Evolutionary conservation across 148 eudicot species (phyloP).

Genomic region (Fallopia convolvulus): DNA sequence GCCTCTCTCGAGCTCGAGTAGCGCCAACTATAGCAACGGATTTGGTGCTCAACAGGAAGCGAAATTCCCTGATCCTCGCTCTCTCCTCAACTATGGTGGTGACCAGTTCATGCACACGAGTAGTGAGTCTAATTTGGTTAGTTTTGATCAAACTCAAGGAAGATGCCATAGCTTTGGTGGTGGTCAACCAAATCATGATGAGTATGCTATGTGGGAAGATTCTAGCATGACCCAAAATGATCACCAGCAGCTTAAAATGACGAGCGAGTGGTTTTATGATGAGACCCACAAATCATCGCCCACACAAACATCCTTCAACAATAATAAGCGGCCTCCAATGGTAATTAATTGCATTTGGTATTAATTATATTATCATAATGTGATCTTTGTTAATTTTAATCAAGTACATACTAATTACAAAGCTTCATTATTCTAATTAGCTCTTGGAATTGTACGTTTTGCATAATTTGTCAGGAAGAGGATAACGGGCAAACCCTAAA

Average conservation of each 20-base stretch:
- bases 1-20: conserved; percentile 57
- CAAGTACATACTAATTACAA: too few relatives aligned
- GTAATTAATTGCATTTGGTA: conserved; percentile 29
- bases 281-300: conserved; percentile 33
- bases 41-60: conserved; percentile 9
- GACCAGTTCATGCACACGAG: conserved; percentile 18
- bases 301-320: conserved; percentile 30
- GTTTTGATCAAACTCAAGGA: conserved; percentile 31
- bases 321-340: conserved; percentile 55
- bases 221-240: conserved; percentile 16
- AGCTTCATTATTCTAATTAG: too few relatives aligned
- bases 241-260: conserved; percentile 14
- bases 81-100: neutral
- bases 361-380: too few relatives aligned
- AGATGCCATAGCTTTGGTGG: conserved; percentile 3
- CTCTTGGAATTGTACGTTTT: too few relatives aligned
- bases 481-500: conserved; percentile 57
- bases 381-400: too few relatives aligned
- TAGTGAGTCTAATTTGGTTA: conserved; percentile 40
- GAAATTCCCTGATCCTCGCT: neutral
- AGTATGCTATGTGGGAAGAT: conserved; percentile 37
- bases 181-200: conserved; percentile 8
- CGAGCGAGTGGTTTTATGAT: conserved; percentile 40
- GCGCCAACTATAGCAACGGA: conserved; percentile 46
- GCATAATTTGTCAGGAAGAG: conserved; percentile 17